A percentile compares a stretch with the other conserved stretches of the same genome.
phyloP scores from a whole-genome alignment of 768 basidiomycete genomes.

The Naganishia randhawae region DNA sequence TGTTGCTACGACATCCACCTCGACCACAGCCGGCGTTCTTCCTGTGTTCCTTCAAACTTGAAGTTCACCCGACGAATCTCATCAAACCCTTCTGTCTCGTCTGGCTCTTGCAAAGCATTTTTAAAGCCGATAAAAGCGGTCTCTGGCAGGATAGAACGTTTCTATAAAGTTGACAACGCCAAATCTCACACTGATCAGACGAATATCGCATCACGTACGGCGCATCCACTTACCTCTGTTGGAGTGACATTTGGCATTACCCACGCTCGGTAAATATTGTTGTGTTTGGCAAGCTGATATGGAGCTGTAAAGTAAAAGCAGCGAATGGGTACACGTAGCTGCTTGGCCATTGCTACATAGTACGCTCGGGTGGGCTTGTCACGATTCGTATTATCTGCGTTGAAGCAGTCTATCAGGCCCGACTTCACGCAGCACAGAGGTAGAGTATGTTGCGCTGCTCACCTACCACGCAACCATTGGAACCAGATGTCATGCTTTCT shows the following conservation, averaged over 20 bases:
- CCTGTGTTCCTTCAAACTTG: conserved; percentile 70
- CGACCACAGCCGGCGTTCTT: conserved; percentile 67
- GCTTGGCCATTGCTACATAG: conserved; percentile 68
- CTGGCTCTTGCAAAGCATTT: conserved; percentile 60
- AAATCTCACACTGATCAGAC: conserved; percentile 17
- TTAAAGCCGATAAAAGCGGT: conserved; percentile 44
- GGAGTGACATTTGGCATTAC: conserved; percentile 37
- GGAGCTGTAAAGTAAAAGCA: conserved; percentile 73
- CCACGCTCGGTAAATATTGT: conserved; percentile 80
- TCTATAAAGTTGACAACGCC: background rate
- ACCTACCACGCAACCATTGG: conserved; percentile 17
- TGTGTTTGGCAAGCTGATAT: conserved; percentile 83
- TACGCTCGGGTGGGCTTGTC: conserved; percentile 63
- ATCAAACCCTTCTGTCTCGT: conserved; percentile 65
- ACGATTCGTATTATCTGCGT: conserved; percentile 86
- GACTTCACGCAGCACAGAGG: background rate
- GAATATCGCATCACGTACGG: background rate
- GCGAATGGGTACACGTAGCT: conserved; percentile 58
- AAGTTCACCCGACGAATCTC: conserved; percentile 76
- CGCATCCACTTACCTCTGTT: conserved; percentile 29
- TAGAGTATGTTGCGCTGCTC: background rate
- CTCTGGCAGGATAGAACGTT: conserved; percentile 38
- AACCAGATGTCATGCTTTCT: conserved; percentile 6
- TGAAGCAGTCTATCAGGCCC: background rate
- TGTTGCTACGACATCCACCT: conserved; percentile 62